phyloP scores from a whole-genome alignment of 2,329 filamentous ascomycete genomes.

The Phoma sp. region DNA sequence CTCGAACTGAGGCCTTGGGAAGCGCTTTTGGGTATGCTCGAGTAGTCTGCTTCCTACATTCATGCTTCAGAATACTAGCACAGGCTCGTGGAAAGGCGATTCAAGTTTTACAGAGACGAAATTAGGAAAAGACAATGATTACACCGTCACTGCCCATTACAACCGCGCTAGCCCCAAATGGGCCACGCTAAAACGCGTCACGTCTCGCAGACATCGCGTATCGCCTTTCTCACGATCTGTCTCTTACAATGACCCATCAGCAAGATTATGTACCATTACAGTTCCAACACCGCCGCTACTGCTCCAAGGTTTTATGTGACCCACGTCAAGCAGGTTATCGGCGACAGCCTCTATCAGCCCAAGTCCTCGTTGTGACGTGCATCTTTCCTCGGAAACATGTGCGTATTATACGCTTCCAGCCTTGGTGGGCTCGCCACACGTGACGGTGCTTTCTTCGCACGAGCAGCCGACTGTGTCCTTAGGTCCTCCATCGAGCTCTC shows the following conservation, averaged over 20 bases:
- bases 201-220: background rate
- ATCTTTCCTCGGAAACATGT: slow-evolving; percentile 38
- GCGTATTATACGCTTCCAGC: slow-evolving; percentile 34
- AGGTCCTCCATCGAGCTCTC: slow-evolving; percentile 30
- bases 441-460: background rate
- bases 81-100: background rate
- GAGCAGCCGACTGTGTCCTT: background rate
- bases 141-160: too few relatives aligned
- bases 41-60: background rate
- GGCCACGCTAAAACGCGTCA: background rate
- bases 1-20: slow-evolving; percentile 46
- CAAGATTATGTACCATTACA: too few relatives aligned
- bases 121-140: too few relatives aligned
- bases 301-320: background rate
- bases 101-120: background rate
- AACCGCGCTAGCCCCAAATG: background rate
- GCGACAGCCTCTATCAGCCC: background rate
- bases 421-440: slow-evolving; percentile 10
- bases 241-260: too few relatives aligned
- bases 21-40: slow-evolving; percentile 37
- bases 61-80: background rate
- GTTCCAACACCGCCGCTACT: too few relatives aligned
- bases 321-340: background rate
- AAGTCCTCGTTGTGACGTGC: background rate
- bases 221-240: too few relatives aligned